Evolutionary conservation across 352 stramenopile species (phyloP).

Genomic region (Phytophthora citricola): DNA sequence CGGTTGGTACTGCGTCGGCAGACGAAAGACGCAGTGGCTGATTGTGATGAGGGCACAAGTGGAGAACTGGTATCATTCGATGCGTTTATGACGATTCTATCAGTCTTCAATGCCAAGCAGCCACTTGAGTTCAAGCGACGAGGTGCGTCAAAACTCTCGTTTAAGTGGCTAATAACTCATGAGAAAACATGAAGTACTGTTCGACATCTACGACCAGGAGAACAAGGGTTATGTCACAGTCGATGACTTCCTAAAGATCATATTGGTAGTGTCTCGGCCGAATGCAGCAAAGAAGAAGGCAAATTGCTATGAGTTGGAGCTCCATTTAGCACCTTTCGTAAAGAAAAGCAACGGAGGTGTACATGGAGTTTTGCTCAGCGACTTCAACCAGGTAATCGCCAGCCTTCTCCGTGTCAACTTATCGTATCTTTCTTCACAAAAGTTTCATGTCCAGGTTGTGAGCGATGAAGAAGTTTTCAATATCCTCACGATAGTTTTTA

Average conservation of each 20-base stretch:
- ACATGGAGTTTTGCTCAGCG: slow-evolving; percentile 14
- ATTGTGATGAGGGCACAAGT: too few species aligned
- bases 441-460: slow-evolving; percentile 14
- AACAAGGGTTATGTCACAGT: slow-evolving; percentile 35
- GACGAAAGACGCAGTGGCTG: not conserved
- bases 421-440: too few species aligned
- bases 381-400: slow-evolving; percentile 30
- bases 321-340: slow-evolving; percentile 18
- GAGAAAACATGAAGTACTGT: slow-evolving; percentile 37
- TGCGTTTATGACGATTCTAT: slow-evolving; percentile 41
- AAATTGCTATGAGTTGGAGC: slow-evolving; percentile 15
- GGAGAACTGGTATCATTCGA: slow-evolving; percentile 27
- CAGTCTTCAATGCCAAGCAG: slow-evolving; percentile 49
- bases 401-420: not conserved
- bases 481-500: slow-evolving; percentile 28
- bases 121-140: slow-evolving; percentile 39
- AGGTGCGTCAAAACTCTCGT: slow-evolving; percentile 17
- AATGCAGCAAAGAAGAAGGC: not conserved
- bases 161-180: not conserved
- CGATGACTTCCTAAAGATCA: slow-evolving; percentile 40
- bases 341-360: not conserved
- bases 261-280: slow-evolving; percentile 19
- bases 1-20: slow-evolving; percentile 22
- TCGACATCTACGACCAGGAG: slow-evolving; percentile 49
- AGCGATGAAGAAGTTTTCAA: slow-evolving; percentile 19